A percentile compares a stretch with the other conserved stretches of the same genome.
These are phyloP conservation scores for Hypoxylon sp. DNA, from an alignment of 2,329 filamentous ascomycete genomes.

Conservation along the genomic window DNA sequence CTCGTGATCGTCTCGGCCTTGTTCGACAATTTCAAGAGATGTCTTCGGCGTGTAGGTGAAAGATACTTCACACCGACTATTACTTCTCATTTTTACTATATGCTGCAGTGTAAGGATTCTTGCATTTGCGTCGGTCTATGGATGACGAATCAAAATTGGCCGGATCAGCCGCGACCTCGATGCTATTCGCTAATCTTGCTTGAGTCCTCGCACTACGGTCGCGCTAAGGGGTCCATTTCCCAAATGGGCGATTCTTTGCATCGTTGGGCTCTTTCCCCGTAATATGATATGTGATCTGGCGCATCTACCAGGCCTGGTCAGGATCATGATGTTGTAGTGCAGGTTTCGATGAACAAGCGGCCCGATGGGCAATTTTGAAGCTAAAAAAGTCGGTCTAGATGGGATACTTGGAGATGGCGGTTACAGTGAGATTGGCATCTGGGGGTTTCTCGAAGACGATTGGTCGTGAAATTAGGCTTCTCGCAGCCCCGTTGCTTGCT, in stretches of 20 bases:
- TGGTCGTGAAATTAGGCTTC: conserved; percentile 42
- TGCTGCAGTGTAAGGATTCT: conserved; percentile 39
- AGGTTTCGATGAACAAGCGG: conserved; percentile 31
- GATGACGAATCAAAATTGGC: conserved; percentile 37
- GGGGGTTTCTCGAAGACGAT: conserved; percentile 36
- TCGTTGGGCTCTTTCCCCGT: conserved; percentile 40
- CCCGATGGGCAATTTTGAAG: conserved; percentile 28
- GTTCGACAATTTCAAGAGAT: conserved; percentile 8
- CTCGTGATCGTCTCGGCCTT: conserved; percentile 17
- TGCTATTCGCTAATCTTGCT: conserved; percentile 43
- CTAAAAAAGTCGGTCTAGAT: conserved; percentile 41
- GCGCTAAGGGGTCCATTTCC: conserved; percentile 39
- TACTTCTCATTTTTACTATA: conserved; percentile 34
- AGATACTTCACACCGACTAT: conserved; percentile 40
- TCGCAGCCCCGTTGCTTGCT: conserved; percentile 43
- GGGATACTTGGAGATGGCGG: conserved; percentile 23
- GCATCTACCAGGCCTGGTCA: conserved; percentile 27
- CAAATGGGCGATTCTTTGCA: conserved; percentile 43
- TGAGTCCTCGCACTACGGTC: conserved; percentile 31
- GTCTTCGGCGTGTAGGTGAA: conserved; percentile 18
- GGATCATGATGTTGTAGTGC: conserved; percentile 35
- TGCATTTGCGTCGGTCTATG: conserved; percentile 34
- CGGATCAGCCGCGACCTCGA: conserved; percentile 43
- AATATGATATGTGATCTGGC: conserved; percentile 44
- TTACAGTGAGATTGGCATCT: conserved; percentile 33